These are phyloP conservation scores for Perkinsus olseni DNA, from an alignment of 169 alveolate species.

Conservation along the genomic window DNA sequence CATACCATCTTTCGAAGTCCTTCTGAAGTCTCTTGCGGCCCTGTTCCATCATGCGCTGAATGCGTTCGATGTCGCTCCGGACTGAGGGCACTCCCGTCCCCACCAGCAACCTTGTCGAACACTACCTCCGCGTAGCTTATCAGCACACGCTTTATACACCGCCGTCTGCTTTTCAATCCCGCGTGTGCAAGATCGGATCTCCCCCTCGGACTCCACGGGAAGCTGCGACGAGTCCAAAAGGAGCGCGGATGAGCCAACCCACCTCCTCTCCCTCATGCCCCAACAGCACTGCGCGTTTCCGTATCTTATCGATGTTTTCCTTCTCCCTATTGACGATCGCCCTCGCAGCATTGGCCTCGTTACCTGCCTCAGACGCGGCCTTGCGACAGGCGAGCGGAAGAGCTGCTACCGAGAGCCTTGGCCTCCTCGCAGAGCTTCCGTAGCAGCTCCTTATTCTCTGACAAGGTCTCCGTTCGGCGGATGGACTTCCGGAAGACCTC, in stretches of 20 bases:
- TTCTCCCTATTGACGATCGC: slow-evolving; percentile 24
- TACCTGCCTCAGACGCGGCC: neutral
- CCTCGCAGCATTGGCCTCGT: slow-evolving; percentile 50
- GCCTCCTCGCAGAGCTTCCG: slow-evolving; percentile 50
- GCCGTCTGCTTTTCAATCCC: slow-evolving; percentile 32
- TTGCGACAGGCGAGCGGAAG: neutral
- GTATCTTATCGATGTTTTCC: slow-evolving; percentile 1
- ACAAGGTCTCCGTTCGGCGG: slow-evolving; percentile 59
- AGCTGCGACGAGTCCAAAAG: slow-evolving; percentile 50
- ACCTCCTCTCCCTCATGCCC: slow-evolving; percentile 3
- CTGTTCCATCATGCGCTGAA: slow-evolving; percentile 50
- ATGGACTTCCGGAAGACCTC: slow-evolving; percentile 66
- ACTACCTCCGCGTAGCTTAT: slow-evolving; percentile 30
- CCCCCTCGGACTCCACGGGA: slow-evolving; percentile 48
- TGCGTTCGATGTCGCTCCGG: slow-evolving; percentile 67
- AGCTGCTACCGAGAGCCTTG: slow-evolving; percentile 38
- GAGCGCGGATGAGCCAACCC: slow-evolving; percentile 14
- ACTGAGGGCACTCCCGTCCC: slow-evolving; percentile 18
- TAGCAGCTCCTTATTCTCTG: slow-evolving; percentile 47
- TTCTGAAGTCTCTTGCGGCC: slow-evolving; percentile 43
- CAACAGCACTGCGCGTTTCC: neutral
- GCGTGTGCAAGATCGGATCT: slow-evolving; percentile 29
- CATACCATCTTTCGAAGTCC: slow-evolving; percentile 26
- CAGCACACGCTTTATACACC: slow-evolving; percentile 32
- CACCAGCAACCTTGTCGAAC: neutral